Conservation (phyloP, 1,284 basidiomycete genomes). For the Boletus sp. region DNA sequence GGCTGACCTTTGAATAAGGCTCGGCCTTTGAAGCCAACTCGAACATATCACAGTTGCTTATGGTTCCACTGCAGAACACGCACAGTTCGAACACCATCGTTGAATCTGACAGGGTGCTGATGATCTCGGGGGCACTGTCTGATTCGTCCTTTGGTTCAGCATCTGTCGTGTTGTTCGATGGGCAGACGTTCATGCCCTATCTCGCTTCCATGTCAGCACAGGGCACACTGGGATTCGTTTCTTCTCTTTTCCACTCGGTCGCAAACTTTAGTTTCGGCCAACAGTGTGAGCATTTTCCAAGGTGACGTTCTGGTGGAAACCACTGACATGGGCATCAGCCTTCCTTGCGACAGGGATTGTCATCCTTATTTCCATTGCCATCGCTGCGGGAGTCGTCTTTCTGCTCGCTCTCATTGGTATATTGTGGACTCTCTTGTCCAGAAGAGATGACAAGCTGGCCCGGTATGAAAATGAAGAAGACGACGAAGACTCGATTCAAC, state of each 20-base stretch:
- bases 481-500: constrained; percentile 68
- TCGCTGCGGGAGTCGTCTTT: constrained; percentile 93
- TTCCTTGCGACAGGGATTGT: constrained; percentile 90
- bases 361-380: constrained; percentile 95
- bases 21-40: constrained; percentile 52
- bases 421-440: constrained; percentile 82
- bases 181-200: constrained; percentile 80
- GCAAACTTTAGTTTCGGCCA: constrained; percentile 71
- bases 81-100: constrained; percentile 71
- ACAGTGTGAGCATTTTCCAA: constrained; percentile 50
- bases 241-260: constrained; percentile 81
- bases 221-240: constrained; percentile 71
- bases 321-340: constrained; percentile 44
- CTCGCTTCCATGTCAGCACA: constrained; percentile 65
- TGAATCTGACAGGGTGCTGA: constrained; percentile 83
- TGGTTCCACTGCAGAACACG: constrained; percentile 82
- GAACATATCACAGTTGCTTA: constrained; percentile 77
- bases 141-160: constrained; percentile 73
- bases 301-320: background rate
- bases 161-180: constrained; percentile 87
- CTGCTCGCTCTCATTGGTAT: constrained; percentile 85
- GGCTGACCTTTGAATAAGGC: constrained; percentile 34
- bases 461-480: constrained; percentile 67
- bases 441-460: constrained; percentile 63
- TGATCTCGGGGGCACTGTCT: constrained; percentile 80